Base-by-base conservation (phyloP, 768 basidiomycete species). In the Grammothele lineata region DNA sequence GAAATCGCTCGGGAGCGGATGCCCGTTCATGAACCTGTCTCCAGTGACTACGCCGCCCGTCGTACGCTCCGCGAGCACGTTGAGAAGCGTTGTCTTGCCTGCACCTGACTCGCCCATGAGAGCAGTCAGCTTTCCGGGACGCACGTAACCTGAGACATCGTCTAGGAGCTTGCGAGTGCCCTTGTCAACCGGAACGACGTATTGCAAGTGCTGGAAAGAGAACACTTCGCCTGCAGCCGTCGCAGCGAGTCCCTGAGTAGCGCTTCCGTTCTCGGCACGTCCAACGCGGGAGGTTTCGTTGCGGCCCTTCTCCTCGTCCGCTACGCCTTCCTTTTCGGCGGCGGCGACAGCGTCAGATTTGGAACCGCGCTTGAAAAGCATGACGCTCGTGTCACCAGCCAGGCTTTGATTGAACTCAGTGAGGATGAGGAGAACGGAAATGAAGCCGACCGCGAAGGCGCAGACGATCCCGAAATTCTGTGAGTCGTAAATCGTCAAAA, bases 41-140 rank as follows among this genome's bases (percentile, higher is more conserved):
- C 74, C 74, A 2, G 56, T 61, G 40, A 76, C 61, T 7, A 73
- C 57, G 15, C 75, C 75, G 3, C 52, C 54, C 10, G 54, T 59
- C 12, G 60, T 60, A 1, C 74, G 67, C 46, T 71, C 63, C 0
- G 74, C 73, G 10, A 74, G 58, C 57, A 66, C 82, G 67, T 70
- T 74, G 54, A 70, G 69, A 49, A 67, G 71, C 53, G 72, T 83
- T 55, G 71, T 80, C 72, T 65, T 78, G 55, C 75, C 82, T 46
- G 66, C 77, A 42, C 67, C 74, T 36, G 61, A 78, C 66, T 67
- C 82, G 45, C 75, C 91, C 89, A 85, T 91, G 57, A 82, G 74
- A 41, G 85, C 86, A 0, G 85, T 88, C 47, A 92, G 64, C 50
- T 74, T 91, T 4, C 92, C 91, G 0, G 90, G 92, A 8, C 78